phyloP scores from a whole-genome alignment of 139 green algal genomes.

The Chlorella vulgaris region DNA sequence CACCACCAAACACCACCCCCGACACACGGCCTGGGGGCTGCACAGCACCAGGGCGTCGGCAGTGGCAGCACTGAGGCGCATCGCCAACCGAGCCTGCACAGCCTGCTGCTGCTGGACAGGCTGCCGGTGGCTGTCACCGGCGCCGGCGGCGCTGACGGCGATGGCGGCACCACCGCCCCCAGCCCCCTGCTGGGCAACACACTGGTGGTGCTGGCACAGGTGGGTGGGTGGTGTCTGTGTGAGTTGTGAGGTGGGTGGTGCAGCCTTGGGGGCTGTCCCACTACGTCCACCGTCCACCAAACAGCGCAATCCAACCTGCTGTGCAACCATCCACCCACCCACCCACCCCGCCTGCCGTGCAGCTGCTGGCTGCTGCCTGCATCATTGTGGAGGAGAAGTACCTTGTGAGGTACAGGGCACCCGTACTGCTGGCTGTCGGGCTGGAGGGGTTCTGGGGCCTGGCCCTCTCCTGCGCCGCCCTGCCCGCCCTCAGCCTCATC shows the following conservation, averaged over 20 bases:
- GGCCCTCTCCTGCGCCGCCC: conserved; percentile 56
- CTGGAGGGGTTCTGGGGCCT: conserved; percentile 81
- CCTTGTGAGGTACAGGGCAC: conserved; percentile 55
- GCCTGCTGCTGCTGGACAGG: conserved; percentile 13
- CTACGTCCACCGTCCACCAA: background rate
- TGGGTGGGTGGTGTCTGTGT: conserved; percentile 36
- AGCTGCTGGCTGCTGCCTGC: conserved; percentile 67
- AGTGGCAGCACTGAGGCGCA: background rate
- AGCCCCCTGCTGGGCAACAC: conserved; percentile 77
- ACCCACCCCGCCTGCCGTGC: conserved; percentile 33
- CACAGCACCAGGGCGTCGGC: background rate
- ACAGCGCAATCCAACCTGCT: background rate
- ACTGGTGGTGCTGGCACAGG: conserved; percentile 78
- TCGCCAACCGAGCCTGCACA: background rate
- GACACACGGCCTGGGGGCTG: too few relatives aligned
- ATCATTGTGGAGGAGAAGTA: conserved; percentile 93
- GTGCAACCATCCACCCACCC: too few relatives aligned
- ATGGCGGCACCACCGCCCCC: conserved; percentile 10
- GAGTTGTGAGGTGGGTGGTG: background rate
- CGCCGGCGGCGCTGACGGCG: too few relatives aligned
- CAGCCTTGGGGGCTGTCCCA: background rate
- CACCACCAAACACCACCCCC: background rate
- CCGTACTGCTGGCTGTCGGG: conserved; percentile 32
- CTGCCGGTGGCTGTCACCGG: background rate
- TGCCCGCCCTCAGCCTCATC: conserved; percentile 67